phyloP scores from a whole-genome alignment of 352 stramenopile genomes.

The Globisporangium orthogonon region DNA sequence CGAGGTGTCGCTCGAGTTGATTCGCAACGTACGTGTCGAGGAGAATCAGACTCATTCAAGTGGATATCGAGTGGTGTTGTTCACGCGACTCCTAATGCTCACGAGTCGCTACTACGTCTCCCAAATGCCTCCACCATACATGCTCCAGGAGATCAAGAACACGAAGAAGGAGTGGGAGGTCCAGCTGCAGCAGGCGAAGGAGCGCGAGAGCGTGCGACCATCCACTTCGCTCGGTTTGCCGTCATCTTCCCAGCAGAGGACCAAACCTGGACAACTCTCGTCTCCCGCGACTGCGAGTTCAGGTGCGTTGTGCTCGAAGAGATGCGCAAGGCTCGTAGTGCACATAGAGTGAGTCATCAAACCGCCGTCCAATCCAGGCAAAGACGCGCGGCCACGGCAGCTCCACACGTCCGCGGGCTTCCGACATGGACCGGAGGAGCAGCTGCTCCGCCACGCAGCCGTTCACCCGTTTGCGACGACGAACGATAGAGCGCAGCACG shows the following conservation, averaged over 20 bases:
- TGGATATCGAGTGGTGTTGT: background rate
- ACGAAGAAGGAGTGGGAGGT: constrained; percentile 75
- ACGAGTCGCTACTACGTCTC: background rate
- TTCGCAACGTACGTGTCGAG: constrained; percentile 45
- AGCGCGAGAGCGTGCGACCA: constrained; percentile 33
- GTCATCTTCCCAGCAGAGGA: constrained; percentile 8
- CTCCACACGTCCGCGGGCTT: constrained; percentile 55
- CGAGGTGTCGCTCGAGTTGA: constrained; percentile 77
- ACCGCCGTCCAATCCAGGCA: background rate
- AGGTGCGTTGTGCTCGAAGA: background rate
- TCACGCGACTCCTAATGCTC: background rate
- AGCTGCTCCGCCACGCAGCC: constrained; percentile 27
- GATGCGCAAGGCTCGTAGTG: too few relatives aligned
- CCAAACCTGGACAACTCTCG: background rate
- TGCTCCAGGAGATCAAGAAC: constrained; percentile 58
- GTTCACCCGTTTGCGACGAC: constrained; percentile 20
- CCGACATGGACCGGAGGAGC: constrained; percentile 33
- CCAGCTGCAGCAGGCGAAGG: constrained; percentile 45
- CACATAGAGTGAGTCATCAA: too few relatives aligned
- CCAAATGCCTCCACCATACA: background rate
- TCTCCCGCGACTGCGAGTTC: constrained; percentile 1
- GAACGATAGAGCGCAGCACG: constrained; percentile 6
- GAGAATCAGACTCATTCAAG: background rate
- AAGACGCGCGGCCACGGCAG: constrained; percentile 16
- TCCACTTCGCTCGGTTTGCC: constrained; percentile 49